Evolutionary conservation across 139 green algal genomes (phyloP), one percentile per base, ranked within the genome.

Genomic region (Coccomyxa sp.): DNA sequence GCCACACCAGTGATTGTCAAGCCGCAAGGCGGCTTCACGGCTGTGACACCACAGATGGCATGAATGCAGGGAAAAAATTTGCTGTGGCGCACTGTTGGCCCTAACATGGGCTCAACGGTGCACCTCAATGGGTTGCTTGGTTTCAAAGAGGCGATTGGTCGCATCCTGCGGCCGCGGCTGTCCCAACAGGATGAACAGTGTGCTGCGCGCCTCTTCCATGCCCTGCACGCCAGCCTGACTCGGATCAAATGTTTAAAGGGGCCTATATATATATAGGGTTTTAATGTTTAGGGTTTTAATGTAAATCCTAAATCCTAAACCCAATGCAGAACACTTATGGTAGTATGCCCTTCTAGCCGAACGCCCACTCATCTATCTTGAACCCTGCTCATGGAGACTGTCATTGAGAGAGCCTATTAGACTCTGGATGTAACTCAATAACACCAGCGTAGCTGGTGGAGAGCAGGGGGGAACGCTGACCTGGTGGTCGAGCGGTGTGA

Each of bases 181-280:
- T 11, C 80, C 80, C 63, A 83, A 59, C 4, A 77, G 30, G 18
- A 25, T 83, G 63, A 83, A 83, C 28, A 83, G 31, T 28, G 25
- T 77, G 30, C 18, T 30, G n/a, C 80, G 74, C 9, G 59, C 59
- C 23, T 21, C 16, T 28, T 59, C 18, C 14, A 67, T 38, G 10
- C 80, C 80, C 80, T 83, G 80, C 63, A 82, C 0, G 74, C 57
- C 25, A 21, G 57, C n/a, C 79, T 75, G 58, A 71, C 63, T 71
- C 58, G 23, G n/a, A 67, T 31, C 18, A 77, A 10, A 13, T 38
- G 60, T 0, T n/a, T 32, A 13, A 17, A 83, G 17, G 0, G 30
- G 13, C n/a, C n/a, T n/a, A n/a, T n/a, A n/a, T n/a, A n/a, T n/a
- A n/a, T n/a, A n/a, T n/a, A n/a, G n/a, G n/a, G n/a, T n/a, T n/a